A percentile compares a stretch with the other conserved stretches of the same genome.
Evolutionary conservation across 768 basidiomycete species (phyloP).

Genomic region (Glaciozyma antarctica): DNA sequence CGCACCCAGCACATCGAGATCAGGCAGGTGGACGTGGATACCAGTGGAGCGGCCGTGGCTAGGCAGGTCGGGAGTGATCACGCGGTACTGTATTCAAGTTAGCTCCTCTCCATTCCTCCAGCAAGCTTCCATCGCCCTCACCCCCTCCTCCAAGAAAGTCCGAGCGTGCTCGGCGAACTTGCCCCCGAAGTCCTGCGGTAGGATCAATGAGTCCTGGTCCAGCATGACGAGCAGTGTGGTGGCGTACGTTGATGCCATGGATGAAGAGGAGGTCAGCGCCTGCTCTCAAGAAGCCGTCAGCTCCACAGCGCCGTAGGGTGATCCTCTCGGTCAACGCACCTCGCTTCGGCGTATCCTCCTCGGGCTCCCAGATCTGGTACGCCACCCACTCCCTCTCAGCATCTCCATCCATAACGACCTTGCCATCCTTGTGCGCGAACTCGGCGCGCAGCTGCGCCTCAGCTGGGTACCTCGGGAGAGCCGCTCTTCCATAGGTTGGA

Average conservation of each 20-base stretch:
- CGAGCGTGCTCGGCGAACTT: slow-evolving; percentile 30
- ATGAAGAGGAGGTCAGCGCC: slow-evolving; percentile 27
- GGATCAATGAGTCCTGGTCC: too few relatives aligned
- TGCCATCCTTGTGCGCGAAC: slow-evolving; percentile 15
- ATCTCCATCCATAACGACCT: slow-evolving; percentile 4
- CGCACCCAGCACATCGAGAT: slow-evolving; percentile 24
- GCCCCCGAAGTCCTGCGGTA: slow-evolving; percentile 12
- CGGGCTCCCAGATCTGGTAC: slow-evolving; percentile 33
- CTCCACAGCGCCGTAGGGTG: not conserved
- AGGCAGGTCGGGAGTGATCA: slow-evolving; percentile 31
- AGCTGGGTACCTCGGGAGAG: slow-evolving; percentile 15
- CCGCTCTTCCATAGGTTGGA: slow-evolving; percentile 23
- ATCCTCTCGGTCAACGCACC: slow-evolving; percentile 4
- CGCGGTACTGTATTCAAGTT: slow-evolving; percentile 13
- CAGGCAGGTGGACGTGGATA: slow-evolving; percentile 26
- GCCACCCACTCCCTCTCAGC: slow-evolving; percentile 22
- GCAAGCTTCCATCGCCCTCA: not conserved
- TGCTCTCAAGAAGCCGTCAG: not conserved
- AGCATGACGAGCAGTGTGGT: too few relatives aligned
- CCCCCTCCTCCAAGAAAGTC: slow-evolving; percentile 29
- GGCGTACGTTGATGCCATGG: slow-evolving; percentile 29
- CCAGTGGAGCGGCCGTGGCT: slow-evolving; percentile 32
- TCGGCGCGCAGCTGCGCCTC: slow-evolving; percentile 13
- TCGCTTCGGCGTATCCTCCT: not conserved
- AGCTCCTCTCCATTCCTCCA: too few relatives aligned